phyloP scores from a whole-genome alignment of 176 grass and related monocot genomes.

The Zizania latifolia region DNA sequence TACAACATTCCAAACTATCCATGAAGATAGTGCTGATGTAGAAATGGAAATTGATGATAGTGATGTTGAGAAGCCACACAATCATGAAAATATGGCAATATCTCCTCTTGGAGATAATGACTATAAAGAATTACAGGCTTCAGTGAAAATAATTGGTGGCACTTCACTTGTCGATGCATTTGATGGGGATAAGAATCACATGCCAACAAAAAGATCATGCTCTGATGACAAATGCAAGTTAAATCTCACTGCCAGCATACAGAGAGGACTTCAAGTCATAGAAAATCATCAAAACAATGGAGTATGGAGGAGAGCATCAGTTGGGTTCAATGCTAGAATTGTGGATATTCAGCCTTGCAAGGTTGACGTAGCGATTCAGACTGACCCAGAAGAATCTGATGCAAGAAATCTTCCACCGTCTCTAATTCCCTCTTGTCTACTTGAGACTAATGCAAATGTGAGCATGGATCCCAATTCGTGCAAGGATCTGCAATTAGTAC shows the following conservation, averaged over 20 bases:
- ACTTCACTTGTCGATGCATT: slow-evolving; percentile 19
- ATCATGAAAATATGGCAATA: slow-evolving; percentile 27
- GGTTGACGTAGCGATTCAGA: slow-evolving; percentile 80
- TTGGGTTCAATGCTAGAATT: slow-evolving; percentile 64
- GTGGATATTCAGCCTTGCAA: slow-evolving; percentile 65
- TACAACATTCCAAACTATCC: slow-evolving; percentile 57
- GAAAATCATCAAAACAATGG: slow-evolving; percentile 56
- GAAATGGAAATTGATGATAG: slow-evolving; percentile 99
- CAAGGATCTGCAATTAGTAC: slow-evolving; percentile 59
- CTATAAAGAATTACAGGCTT: slow-evolving; percentile 6
- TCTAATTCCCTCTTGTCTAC: slow-evolving; percentile 39
- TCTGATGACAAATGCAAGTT: slow-evolving; percentile 33
- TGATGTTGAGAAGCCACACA: slow-evolving; percentile 66
- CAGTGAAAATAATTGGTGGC: slow-evolving; percentile 18
- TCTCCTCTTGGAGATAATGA: slow-evolving; percentile 31
- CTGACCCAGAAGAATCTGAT: slow-evolving; percentile 53
- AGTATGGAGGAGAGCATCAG: slow-evolving; percentile 66
- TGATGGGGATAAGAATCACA: slow-evolving; percentile 30
- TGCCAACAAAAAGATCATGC: slow-evolving; percentile 38
- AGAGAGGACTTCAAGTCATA: slow-evolving; percentile 75
- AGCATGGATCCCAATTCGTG: slow-evolving; percentile 35
- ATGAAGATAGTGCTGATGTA: slow-evolving; percentile 83
- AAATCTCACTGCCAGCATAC: slow-evolving; percentile 74
- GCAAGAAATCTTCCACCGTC: slow-evolving; percentile 48
- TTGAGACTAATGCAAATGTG: slow-evolving; percentile 40